Conservation (phyloP, 306 rosid species). For the Cicer bijugum region DNA sequence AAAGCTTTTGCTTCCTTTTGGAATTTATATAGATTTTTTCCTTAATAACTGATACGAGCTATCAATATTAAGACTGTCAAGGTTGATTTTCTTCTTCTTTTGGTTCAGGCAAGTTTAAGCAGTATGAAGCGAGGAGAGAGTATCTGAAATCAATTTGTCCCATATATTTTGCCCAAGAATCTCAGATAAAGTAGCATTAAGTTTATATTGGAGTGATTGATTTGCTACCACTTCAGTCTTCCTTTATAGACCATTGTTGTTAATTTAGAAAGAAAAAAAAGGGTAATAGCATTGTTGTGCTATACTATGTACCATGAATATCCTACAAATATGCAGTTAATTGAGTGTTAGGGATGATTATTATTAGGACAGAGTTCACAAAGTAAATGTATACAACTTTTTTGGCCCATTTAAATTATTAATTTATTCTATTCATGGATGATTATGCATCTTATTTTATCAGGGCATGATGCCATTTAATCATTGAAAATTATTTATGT, state of each 20-base stretch:
- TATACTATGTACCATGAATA: constrained; percentile 48
- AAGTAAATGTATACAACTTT: neutral
- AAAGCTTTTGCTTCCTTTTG: constrained; percentile 4
- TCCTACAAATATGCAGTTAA: constrained; percentile 52
- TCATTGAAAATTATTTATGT: neutral
- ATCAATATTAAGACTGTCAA: constrained; percentile 47
- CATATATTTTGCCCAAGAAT: constrained; percentile 49
- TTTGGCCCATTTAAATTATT: constrained; percentile 18
- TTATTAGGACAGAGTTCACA: constrained; percentile 17
- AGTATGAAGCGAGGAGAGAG: constrained; percentile 60
- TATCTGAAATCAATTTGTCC: constrained; percentile 72
- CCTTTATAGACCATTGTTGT: constrained; percentile 25
- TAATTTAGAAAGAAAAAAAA: neutral
- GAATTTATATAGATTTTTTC: constrained; percentile 30
- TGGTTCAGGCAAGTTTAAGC: constrained; percentile 62
- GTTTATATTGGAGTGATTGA: constrained; percentile 18
- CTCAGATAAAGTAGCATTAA: constrained; percentile 12
- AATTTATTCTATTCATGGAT: neutral
- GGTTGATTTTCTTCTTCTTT: constrained; percentile 55
- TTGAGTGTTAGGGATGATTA: constrained; percentile 32
- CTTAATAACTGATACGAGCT: constrained; percentile 45
- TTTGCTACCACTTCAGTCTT: constrained; percentile 9
- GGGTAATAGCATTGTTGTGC: constrained; percentile 62
- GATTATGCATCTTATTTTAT: neutral
- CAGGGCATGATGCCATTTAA: neutral